Percentiles rank a stretch among this genome's conserved stretches.
These are phyloP conservation scores for Penicillium griseofulvum DNA, from an alignment of 2,329 filamentous ascomycete genomes.

Conservation along the genomic window DNA sequence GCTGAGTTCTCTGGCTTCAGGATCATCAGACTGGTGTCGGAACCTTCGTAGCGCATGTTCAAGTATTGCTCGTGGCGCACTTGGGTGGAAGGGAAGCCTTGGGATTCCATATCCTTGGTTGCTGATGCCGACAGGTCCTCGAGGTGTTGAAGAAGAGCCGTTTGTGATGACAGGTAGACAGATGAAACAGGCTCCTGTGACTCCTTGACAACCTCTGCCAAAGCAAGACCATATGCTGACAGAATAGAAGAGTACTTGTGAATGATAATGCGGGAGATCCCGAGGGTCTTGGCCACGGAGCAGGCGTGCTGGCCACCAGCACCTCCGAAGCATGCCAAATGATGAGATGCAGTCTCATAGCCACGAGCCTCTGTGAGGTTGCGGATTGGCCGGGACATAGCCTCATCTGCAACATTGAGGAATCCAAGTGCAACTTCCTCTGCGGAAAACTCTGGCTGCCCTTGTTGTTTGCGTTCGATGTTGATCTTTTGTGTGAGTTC, in stretches of 20 bases:
- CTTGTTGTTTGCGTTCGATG: slow-evolving; percentile 52
- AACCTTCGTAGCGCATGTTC: slow-evolving; percentile 52
- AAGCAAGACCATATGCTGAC: slow-evolving; percentile 87
- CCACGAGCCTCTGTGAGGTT: slow-evolving; percentile 90
- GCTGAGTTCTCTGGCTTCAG: slow-evolving; percentile 68
- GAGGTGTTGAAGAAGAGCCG: slow-evolving; percentile 65
- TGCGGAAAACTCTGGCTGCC: slow-evolving; percentile 62
- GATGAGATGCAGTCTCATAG: slow-evolving; percentile 83
- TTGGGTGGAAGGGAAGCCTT: slow-evolving; percentile 45
- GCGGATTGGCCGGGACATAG: slow-evolving; percentile 68
- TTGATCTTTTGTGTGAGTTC: slow-evolving; percentile 78
- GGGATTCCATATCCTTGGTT: slow-evolving; percentile 38
- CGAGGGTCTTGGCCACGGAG: slow-evolving; percentile 80
- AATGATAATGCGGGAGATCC: slow-evolving; percentile 80
- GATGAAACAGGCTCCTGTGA: slow-evolving; percentile 62
- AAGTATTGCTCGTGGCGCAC: slow-evolving; percentile 48
- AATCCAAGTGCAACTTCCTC: slow-evolving; percentile 55
- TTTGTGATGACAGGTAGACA: slow-evolving; percentile 47
- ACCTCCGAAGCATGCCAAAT: slow-evolving; percentile 88
- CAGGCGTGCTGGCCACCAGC: slow-evolving; percentile 92
- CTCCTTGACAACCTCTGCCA: slow-evolving; percentile 91
- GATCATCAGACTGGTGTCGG: slow-evolving; percentile 51
- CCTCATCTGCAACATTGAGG: slow-evolving; percentile 44
- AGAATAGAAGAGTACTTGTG: slow-evolving; percentile 89
- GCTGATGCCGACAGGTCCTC: slow-evolving; percentile 68